Evolutionary conservation across 345 rosid genomes (phyloP).

Genomic region (Hevea brasiliensis): DNA sequence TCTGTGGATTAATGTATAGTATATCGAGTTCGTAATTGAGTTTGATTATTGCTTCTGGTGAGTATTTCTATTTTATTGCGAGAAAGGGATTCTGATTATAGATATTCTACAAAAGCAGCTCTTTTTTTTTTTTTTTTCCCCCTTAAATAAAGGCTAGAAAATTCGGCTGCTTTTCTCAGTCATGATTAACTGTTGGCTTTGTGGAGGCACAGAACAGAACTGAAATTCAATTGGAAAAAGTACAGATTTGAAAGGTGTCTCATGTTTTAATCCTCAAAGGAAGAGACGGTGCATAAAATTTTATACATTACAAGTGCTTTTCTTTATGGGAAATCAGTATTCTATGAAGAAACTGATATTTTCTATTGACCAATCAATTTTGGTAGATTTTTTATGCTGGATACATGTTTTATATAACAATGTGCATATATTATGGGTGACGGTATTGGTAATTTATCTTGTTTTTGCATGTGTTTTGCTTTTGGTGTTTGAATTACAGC

Average conservation of each 20-base stretch:
- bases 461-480: background rate
- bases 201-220: background rate
- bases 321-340: background rate
- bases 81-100: background rate
- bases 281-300: background rate
- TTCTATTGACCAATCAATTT: background rate
- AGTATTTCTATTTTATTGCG: background rate
- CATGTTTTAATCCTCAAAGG: no score
- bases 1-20: background rate
- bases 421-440: background rate
- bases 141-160: no score
- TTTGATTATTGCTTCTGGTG: background rate
- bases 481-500: background rate
- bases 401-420: background rate
- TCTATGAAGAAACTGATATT: background rate
- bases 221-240: constrained; percentile 4
- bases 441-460: background rate
- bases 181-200: background rate
- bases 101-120: background rate
- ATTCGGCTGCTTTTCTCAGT: no score
- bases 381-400: background rate
- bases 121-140: no score
- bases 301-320: background rate
- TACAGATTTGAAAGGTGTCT: background rate
- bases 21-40: background rate